Evolutionary conservation across 2,329 filamentous ascomycete genomes (phyloP), one percentile per base, ranked within the genome.

Genomic region (Aspergillus felis): DNA sequence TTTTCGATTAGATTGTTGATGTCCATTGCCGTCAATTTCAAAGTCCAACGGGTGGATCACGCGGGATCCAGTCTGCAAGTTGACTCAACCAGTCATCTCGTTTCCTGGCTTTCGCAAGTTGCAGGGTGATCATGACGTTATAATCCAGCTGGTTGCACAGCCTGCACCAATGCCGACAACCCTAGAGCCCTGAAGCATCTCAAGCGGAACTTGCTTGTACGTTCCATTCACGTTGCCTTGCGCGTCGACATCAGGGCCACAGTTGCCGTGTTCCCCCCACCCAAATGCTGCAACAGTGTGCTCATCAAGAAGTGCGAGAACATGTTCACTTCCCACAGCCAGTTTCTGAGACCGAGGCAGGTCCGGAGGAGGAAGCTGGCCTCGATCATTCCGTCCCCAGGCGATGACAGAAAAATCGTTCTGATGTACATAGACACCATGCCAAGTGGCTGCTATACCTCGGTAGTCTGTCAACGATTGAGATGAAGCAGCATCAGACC

Each of bases 221-320:
- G 80, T 80, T 9, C 83, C 87, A 62, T 87, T 88, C 49, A 92
- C 86, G 73, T 90, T 84, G 51, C 85, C 86, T 60, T 82, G 78
- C 20, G 81, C 77, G 60, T 86, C 84, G 12, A 77, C 79, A 46
- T 82, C 79, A 38, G 85, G 84, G 3, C 94, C 94, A 72, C 94
- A 99, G 71, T 99, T 99, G 1, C 94, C 94, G 76, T 99, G 94
- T 75, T 97, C 93, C 1, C 92, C 92, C 94, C 94, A 99, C 22
- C 94, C 94, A 91, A 93, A 97, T 1, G 90, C 84, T 51, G 95
- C 76, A 1, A 96, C 85, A 52, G 87, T 83, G 1, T 85, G 85
- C 22, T 82, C 79, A 9, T 76, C 76, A 0, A 89, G 86, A 27
- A 93, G 74, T 8, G 86, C 90, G 61, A 97, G 74, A n/a, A 84